Evolutionary conservation across 768 basidiomycete species (phyloP), one percentile per base, ranked within the genome.

Genomic region (Podaxis sp.): DNA sequence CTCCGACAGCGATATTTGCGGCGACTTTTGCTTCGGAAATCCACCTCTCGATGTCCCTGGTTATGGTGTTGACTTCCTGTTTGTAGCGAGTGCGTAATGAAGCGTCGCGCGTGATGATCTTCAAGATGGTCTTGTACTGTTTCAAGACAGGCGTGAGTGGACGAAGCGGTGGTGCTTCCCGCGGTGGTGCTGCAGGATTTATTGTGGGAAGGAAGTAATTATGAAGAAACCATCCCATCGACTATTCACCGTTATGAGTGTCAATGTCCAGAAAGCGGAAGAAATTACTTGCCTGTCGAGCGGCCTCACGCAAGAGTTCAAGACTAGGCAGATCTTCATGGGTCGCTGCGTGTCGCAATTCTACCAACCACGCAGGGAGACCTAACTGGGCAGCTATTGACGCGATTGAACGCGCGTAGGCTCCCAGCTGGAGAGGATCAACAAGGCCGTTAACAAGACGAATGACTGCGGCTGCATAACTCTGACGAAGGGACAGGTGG

Each of bases 371-470:
- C 0, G 82, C 76, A 0, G 97, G 96, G 1, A 99, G 79, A 0
- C 90, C 89, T 11, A 99, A 83, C 69, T 96, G 92, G 2, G 82
- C 79, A 1, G 96, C 95, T 65, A 99, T 92, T 44, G 90, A 86
- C 0, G 91, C 86, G 67, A 99, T 98, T 2, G 97, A 90, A 22
- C 95, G 82, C 2, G 97, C 96, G 71, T 92, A 99, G 19, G 85
- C 83, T 6, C 95, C 93, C 9, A 86, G 82, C 70, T 99, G 97
- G 11, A 97, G 79, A 13, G 96, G 95, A 70, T 99, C 97, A 6
- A 98, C 96, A 40, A 99, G 82, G 1, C 95, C 93, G 68, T 99
- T 99, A 66, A 99, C 92, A 67, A 99, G 85, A 36, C 96, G 81
- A 63, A 96, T 89, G 63, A 97, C 79, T 1, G 94, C 87, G 26